A percentile compares a stretch with the other conserved stretches of the same genome.
Conservation (phyloP, 1,284 basidiomycete genomes). For the Cystobasidiaceae sp. region DNA sequence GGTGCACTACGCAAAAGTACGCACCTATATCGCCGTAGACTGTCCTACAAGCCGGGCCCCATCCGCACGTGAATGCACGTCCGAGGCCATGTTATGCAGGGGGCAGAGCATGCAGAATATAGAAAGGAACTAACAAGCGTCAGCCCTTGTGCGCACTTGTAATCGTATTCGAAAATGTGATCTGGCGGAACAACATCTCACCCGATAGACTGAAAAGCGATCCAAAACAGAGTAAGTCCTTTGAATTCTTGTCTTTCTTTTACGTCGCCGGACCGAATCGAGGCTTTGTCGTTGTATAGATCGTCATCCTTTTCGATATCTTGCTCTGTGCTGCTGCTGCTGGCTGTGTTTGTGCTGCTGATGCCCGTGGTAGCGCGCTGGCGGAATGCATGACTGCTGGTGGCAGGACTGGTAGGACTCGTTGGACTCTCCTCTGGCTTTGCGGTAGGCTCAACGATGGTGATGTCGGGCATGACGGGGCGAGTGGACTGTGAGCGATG, state of each 20-base stretch:
- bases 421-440: not conserved
- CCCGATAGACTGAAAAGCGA: constrained; percentile 1
- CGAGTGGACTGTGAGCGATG: not conserved
- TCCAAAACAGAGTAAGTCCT: not conserved
- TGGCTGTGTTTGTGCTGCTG: too few relatives aligned
- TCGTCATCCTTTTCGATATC: not conserved
- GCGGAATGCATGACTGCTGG: too few relatives aligned
- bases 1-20: too few relatives aligned
- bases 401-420: not conserved
- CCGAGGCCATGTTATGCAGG: not conserved
- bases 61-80: too few relatives aligned
- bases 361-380: too few relatives aligned
- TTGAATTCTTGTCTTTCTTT: not conserved
- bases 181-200: not conserved
- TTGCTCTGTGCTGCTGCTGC: too few relatives aligned
- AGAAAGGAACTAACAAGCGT: not conserved
- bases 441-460: not conserved
- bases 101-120: not conserved
- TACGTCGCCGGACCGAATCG: not conserved
- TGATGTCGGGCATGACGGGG: not conserved
- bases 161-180: not conserved
- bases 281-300: not conserved
- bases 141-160: not conserved
- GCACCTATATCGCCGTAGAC: not conserved
- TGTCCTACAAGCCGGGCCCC: not conserved